Evolutionary conservation across 129 eudicot genomes (phyloP).

Genomic region (Cynara cardunculus): DNA sequence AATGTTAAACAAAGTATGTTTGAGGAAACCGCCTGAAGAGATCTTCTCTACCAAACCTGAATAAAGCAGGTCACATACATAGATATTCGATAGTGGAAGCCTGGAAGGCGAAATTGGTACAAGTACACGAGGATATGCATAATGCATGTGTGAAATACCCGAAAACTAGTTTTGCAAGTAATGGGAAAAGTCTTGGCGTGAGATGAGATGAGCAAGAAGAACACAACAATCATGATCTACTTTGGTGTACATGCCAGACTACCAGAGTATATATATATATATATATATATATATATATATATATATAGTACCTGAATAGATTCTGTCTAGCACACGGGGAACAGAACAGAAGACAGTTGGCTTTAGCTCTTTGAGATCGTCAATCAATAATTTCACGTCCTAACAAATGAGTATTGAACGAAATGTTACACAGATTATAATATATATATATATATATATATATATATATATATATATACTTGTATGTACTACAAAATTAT

Average conservation of each 20-base stretch:
- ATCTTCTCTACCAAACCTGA: conserved; percentile 79
- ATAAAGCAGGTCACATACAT: not conserved
- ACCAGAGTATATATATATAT: too few species aligned
- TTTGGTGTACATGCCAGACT: too few species aligned
- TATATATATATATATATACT: not conserved
- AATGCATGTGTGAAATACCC: not conserved
- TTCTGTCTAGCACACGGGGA: conserved; percentile 90
- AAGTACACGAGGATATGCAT: not conserved
- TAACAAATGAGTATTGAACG: conserved; percentile 22
- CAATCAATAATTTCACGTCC: conserved; percentile 71
- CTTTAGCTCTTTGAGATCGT: conserved; percentile 81
- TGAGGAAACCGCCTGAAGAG: conserved; percentile 56
- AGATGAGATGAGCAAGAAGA: too few species aligned
- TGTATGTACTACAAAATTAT: not conserved
- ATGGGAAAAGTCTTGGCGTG: too few species aligned
- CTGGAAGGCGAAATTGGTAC: not conserved
- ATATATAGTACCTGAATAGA: conserved; percentile 65
- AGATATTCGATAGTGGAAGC: not conserved
- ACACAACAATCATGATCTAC: too few species aligned
- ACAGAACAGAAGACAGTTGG: conserved; percentile 87
- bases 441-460: not conserved
- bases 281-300: too few species aligned
- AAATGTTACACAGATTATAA: not conserved
- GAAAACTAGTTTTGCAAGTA: too few species aligned
- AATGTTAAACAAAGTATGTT: conserved; percentile 57